Base-by-base conservation (phyloP, 129 eudicot species). In the Pseudognaphalium luteoalbum region DNA sequence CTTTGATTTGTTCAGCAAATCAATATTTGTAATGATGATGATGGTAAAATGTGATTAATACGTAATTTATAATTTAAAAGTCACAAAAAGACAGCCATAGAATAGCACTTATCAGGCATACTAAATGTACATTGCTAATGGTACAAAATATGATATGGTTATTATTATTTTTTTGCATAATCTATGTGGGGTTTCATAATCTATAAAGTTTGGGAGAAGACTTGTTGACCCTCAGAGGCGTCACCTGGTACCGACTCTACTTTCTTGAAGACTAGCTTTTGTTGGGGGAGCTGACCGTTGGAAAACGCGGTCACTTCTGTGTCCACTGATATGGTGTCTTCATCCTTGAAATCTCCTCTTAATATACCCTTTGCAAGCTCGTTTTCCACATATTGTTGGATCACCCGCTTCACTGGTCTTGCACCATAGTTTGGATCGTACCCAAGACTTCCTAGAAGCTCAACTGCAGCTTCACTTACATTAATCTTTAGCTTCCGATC, bases 341-440 rank as follows among this genome's bases (percentile, higher is more conserved):
- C 99, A 7, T 95, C 99, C 74, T 87, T 91, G 35, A 87, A 91
- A 17, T 95, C 99, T 25, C 97, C 99, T 74, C 99, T 87, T 87
- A 95, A 78, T 14, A 95, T 95, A 0, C 97, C 99, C 82, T 91
- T 95, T 5, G 97, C 99, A 32, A 95, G 91, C 85, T 91, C 99
- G 22, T 95, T 95, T 54, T 95, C 99, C 3, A 95, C 89, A 33
- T 95, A 59, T 12, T 95, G 99, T 79, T 95, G 99, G 51, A 91
- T 89, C 73, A 95, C 96, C n/a, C 97, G 86, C 80, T 95, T 95
- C 73, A 95, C 97, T 0, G 98, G 97, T 83, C 98, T 83, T 17
- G 98, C 98, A 44, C 98, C 98, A 56, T 91, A 94, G 81, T 85
- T 95, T 17, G 99, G 99, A 79, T 95, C 99, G 34, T 95, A 95